Conservation (phyloP, 495 filamentous ascomycete species). For the Hypomontagnella submonticulosa region DNA sequence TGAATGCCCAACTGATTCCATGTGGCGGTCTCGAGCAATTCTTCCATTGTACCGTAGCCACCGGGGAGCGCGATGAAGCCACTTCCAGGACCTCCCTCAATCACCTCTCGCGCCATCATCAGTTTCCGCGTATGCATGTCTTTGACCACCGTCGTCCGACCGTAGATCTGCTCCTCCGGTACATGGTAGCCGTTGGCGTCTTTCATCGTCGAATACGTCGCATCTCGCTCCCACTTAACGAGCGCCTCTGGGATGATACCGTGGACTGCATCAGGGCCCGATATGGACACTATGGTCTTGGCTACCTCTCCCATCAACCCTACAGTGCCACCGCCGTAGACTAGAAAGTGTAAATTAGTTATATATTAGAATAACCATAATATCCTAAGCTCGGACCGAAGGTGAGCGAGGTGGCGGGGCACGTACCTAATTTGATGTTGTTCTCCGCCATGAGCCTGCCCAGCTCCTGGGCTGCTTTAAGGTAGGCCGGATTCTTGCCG, state of each 20-base stretch:
- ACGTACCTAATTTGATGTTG: conserved; percentile 72
- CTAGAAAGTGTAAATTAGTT: conserved; percentile 47
- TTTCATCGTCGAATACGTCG: conserved; percentile 53
- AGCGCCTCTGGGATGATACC: conserved; percentile 91
- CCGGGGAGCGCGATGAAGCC: conserved; percentile 93
- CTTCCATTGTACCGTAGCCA: conserved; percentile 95
- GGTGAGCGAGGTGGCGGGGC: neutral
- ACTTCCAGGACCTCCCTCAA: conserved; percentile 80
- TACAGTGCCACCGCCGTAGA: conserved; percentile 94
- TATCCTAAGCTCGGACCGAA: neutral
- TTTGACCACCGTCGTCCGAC: conserved; percentile 84
- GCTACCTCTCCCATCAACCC: conserved; percentile 96
- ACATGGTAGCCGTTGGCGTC: conserved; percentile 50
- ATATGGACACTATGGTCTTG: conserved; percentile 83
- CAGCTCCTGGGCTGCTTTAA: conserved; percentile 81
- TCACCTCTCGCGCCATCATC: conserved; percentile 88
- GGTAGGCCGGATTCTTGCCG: conserved; percentile 74
- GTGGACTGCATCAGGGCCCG: conserved; percentile 85
- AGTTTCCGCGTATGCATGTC: conserved; percentile 97
- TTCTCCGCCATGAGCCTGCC: conserved; percentile 77
- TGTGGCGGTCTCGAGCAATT: conserved; percentile 94
- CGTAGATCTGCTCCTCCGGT: conserved; percentile 77
- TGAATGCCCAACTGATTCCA: conserved; percentile 99
- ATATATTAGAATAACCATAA: neutral
- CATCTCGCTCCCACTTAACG: conserved; percentile 78